Evolutionary conservation across 169 alveolate species (phyloP).

Genomic region (Plasmodium yoelii): DNA sequence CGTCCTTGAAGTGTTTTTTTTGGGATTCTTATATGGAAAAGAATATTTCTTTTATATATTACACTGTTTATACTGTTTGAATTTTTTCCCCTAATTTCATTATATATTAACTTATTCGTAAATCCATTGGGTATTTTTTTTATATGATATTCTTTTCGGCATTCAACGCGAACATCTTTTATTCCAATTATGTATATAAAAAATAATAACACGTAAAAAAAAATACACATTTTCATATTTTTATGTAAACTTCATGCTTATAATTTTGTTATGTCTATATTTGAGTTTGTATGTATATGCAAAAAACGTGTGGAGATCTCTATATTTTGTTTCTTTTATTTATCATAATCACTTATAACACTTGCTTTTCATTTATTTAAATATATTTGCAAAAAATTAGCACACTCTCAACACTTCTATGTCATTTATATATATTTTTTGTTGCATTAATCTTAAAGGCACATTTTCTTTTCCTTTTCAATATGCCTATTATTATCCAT

Average conservation of each 20-base stretch:
- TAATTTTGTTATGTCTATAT: background rate
- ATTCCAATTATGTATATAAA: slow-evolving; percentile 24
- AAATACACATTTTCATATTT: slow-evolving; percentile 17
- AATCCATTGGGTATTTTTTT: slow-evolving; percentile 13
- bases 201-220: slow-evolving; percentile 16
- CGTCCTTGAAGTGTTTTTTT: slow-evolving; percentile 17
- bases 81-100: slow-evolving; percentile 7
- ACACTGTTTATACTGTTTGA: slow-evolving; percentile 7
- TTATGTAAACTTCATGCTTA: slow-evolving; percentile 1
- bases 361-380: background rate
- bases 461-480: slow-evolving; percentile 1
- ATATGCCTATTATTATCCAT: background rate
- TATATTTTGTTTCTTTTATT: too few relatives aligned
- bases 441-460: slow-evolving; percentile 2
- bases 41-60: slow-evolving; percentile 28
- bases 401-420: background rate
- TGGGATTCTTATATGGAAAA: slow-evolving; percentile 43
- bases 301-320: background rate
- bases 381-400: background rate
- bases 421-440: background rate
- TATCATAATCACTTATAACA: background rate
- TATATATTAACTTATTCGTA: slow-evolving; percentile 7
- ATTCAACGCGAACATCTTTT: background rate
- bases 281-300: background rate
- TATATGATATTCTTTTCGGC: slow-evolving; percentile 26